Base-by-base conservation (phyloP, 2,329 filamentous ascomycete genomes). In the Pseudonectria buxi region DNA sequence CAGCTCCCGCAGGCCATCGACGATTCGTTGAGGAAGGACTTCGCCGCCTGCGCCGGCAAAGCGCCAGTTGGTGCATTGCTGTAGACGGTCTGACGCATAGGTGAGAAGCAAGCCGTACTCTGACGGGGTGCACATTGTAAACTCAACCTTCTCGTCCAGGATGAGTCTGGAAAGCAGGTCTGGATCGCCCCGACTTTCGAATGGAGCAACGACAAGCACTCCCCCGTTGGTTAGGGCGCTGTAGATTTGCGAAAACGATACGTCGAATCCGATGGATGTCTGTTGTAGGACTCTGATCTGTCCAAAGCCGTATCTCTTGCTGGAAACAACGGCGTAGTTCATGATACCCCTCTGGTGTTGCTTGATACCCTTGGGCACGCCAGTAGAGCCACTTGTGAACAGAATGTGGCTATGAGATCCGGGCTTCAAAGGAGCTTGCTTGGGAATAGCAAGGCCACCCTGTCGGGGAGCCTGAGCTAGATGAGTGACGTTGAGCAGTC, bases 291-390 rank as follows among this genome's bases (percentile, higher is more conserved):
- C 51, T 1, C 40, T 44, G 14, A 58, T 58, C 2, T 43, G 39
- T 0, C 44, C 43, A 0, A 58, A 32, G 1, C 39, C 37, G n/a
- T 43, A 36, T 5, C 41, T 42, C 10, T 38, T 30, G 4, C 32
- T 43, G 2, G 41, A 47, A 11, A 43, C 44, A 22, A 56, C 57
- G 3, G 57, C 35, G 14, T 51, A 45, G 37, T 59, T 60, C 3
- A 43, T 26, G 3, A 67, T 37, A 14, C 42, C 50, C 4, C 29
- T 32, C 33, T 65, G 59, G 1, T 28, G 38, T 9, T 67, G 39
- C 1, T 55, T 28, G 13, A 69, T 57, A 4, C 65, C 65, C 46
- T 71, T 71, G 2, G 68, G 67, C 0, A 28, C 50, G 26, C 58
- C 51, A 9, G 62, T 55, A 6, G 51, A 49, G 26, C 58, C 49